phyloP scores from a whole-genome alignment of 352 stramenopile genomes.

The Globisporangium splendens region DNA sequence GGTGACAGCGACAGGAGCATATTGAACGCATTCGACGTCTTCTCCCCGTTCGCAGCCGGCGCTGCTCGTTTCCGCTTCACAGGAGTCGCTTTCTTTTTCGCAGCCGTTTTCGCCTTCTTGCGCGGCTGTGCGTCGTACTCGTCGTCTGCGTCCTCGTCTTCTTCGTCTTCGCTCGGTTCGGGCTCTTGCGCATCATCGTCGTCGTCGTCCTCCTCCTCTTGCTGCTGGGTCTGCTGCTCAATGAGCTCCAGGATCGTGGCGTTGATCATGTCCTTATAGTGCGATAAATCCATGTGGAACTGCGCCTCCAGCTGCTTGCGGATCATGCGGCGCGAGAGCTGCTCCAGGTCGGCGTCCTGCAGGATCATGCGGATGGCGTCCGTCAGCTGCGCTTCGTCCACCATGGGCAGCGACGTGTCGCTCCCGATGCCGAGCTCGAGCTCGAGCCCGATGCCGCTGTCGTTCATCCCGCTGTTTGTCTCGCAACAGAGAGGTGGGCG shows the following conservation, averaged over 20 bases:
- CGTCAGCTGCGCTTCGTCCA: conserved; percentile 61
- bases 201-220: conserved; percentile 48
- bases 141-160: conserved; percentile 42
- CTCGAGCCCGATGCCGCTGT: conserved; percentile 45
- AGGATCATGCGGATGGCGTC: conserved; percentile 78
- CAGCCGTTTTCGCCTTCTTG: conserved; percentile 28
- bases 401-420: conserved; percentile 30
- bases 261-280: conserved; percentile 85
- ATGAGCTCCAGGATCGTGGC: conserved; percentile 77
- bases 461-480: conserved; percentile 33
- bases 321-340: conserved; percentile 85
- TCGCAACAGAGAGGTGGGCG: too few species aligned
- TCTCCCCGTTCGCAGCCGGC: conserved; percentile 24
- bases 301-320: conserved; percentile 80
- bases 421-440: conserved; percentile 52
- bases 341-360: conserved; percentile 74
- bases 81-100: conserved; percentile 54
- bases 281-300: conserved; percentile 73
- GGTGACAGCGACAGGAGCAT: conserved; percentile 71
- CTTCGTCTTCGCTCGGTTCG: conserved; percentile 23
- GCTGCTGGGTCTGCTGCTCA: conserved; percentile 67
- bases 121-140: conserved; percentile 21
- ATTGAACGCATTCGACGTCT: conserved; percentile 66
- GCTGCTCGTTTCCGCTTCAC: conserved; percentile 52
- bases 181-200: conserved; percentile 10